phyloP scores from a whole-genome alignment of 192 early-diverging fungal species.

The Coemansia sp. region DNA sequence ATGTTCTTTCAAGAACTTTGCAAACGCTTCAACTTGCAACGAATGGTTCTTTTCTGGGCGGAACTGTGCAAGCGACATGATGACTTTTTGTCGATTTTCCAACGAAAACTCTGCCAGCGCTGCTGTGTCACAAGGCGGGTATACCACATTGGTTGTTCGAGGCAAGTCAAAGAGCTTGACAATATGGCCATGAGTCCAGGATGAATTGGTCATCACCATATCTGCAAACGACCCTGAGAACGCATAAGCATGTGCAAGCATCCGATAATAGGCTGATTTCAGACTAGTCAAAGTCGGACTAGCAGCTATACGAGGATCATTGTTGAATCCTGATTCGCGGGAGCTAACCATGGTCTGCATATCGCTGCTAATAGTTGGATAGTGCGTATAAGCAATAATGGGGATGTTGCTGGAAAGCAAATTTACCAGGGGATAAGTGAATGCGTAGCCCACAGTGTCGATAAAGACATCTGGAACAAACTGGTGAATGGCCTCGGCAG shows the following conservation, averaged over 20 bases:
- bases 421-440: conserved; percentile 80
- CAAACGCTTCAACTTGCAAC: conserved; percentile 77
- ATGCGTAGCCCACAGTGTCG: conserved; percentile 96
- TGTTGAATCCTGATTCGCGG: conserved; percentile 64
- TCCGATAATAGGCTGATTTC: conserved; percentile 66
- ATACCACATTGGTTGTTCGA: conserved; percentile 63
- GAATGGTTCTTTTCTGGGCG: conserved; percentile 93
- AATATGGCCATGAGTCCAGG: conserved; percentile 93
- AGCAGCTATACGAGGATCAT: conserved; percentile 56
- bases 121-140: conserved; percentile 91
- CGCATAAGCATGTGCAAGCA: conserved; percentile 77
- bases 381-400: conserved; percentile 87
- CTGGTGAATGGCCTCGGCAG: conserved; percentile 66
- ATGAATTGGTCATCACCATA: conserved; percentile 91
- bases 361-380: conserved; percentile 91
- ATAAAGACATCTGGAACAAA: conserved; percentile 76
- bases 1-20: conserved; percentile 58
- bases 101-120: conserved; percentile 61
- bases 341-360: conserved; percentile 77
- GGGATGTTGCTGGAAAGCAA: conserved; percentile 59
- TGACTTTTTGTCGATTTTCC: conserved; percentile 51
- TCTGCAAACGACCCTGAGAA: conserved; percentile 75
- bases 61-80: conserved; percentile 94
- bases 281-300: conserved; percentile 46
- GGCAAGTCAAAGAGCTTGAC: conserved; percentile 74